These are phyloP conservation scores for Cutaneotrichosporon sp. DNA, from an alignment of 1,284 basidiomycete genomes.

Conservation along the genomic window DNA sequence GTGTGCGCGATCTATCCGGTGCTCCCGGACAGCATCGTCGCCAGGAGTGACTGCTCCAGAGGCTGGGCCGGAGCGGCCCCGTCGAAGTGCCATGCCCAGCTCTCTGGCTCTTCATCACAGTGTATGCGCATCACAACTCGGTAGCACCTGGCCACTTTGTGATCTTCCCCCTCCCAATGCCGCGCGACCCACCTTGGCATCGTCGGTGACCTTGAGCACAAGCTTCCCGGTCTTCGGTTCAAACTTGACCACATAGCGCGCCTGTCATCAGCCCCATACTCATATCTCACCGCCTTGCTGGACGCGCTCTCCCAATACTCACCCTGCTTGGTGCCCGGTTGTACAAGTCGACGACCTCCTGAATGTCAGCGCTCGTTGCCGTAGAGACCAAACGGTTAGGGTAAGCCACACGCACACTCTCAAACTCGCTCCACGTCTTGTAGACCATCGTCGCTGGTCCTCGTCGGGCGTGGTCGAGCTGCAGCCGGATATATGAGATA, in stretches of 20 bases:
- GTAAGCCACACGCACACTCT: slow-evolving; percentile 33
- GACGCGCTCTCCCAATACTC: slow-evolving; percentile 39
- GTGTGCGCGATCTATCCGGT: not conserved
- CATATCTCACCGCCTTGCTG: not conserved
- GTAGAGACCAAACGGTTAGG: not conserved
- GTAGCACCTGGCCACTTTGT: too few species aligned
- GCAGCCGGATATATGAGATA: too few species aligned
- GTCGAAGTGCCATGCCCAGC: too few species aligned
- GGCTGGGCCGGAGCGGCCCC: too few species aligned
- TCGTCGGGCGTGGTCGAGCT: not conserved
- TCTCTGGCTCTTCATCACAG: too few species aligned
- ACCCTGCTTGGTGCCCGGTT: slow-evolving; percentile 69
- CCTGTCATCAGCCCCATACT: slow-evolving; percentile 50
- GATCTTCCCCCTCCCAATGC: too few species aligned
- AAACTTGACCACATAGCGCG: slow-evolving; percentile 85
- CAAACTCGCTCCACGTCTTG: slow-evolving; percentile 49
- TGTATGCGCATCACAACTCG: too few species aligned
- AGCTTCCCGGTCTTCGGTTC: slow-evolving; percentile 71
- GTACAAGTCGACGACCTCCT: slow-evolving; percentile 77
- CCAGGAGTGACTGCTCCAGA: too few species aligned
- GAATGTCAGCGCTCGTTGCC: too few species aligned
- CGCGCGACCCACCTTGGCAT: slow-evolving; percentile 72
- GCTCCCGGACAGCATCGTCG: not conserved
- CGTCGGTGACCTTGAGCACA: slow-evolving; percentile 85
- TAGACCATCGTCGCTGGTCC: slow-evolving; percentile 39